Evolutionary conservation across 2,329 filamentous ascomycete species (phyloP).

Genomic region (Capronia americana): DNA sequence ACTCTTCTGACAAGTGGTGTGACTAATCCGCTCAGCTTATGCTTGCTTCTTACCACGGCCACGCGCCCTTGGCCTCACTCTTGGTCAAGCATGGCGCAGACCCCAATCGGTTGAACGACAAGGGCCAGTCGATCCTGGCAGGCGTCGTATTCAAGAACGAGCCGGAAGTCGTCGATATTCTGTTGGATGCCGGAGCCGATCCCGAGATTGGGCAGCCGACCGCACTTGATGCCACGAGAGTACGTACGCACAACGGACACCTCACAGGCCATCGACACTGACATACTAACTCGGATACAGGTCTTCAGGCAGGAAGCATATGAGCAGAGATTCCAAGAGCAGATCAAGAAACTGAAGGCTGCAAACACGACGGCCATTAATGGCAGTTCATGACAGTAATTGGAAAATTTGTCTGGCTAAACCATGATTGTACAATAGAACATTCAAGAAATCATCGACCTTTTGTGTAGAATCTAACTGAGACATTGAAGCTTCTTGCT

Average conservation of each 20-base stretch:
- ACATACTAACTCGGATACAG: conserved; percentile 16
- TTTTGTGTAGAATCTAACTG: background rate
- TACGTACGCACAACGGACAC: conserved; percentile 21
- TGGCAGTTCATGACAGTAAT: conserved; percentile 16
- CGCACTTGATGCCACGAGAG: conserved; percentile 37
- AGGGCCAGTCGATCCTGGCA: conserved; percentile 71
- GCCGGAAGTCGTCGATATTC: conserved; percentile 65
- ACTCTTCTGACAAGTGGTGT: background rate
- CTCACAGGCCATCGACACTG: background rate
- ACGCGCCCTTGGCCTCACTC: conserved; percentile 65
- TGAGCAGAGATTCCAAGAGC: conserved; percentile 34
- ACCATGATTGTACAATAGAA: background rate
- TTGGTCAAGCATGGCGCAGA: conserved; percentile 69
- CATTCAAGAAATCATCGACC: background rate
- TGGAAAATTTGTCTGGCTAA: background rate
- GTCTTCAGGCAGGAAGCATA: conserved; percentile 39
- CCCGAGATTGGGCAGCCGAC: conserved; percentile 38
- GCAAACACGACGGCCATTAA: conserved; percentile 20
- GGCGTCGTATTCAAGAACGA: conserved; percentile 77
- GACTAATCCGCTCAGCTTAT: conserved; percentile 60
- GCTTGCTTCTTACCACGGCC: conserved; percentile 74
- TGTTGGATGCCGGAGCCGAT: conserved; percentile 48
- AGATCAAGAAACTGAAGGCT: conserved; percentile 36
- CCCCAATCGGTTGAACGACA: conserved; percentile 70
- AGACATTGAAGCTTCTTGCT: background rate